Evolutionary conservation across 2,329 filamentous ascomycete genomes (phyloP).

Genomic region (Trichocomaceae sp.): DNA sequence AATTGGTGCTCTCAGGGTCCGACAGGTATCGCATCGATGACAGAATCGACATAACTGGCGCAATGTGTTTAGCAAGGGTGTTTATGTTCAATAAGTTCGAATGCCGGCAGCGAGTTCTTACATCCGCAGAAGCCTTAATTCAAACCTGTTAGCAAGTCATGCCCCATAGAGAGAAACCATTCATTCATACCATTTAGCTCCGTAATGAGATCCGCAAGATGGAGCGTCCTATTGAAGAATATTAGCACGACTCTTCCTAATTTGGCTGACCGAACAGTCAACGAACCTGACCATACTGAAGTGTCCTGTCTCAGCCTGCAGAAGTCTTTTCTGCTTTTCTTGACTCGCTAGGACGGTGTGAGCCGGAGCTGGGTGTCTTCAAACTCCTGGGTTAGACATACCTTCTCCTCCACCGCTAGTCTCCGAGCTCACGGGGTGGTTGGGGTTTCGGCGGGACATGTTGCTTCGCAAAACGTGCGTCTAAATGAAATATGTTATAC

Average conservation of each 20-base stretch:
- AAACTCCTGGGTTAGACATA: conserved; percentile 19
- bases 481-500: background rate
- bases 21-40: conserved; percentile 88
- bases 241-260: conserved; percentile 12
- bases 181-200: conserved; percentile 41
- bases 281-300: conserved; percentile 46
- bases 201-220: conserved; percentile 46
- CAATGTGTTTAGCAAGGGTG: background rate
- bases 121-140: conserved; percentile 44
- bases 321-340: conserved; percentile 45
- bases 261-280: background rate
- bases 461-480: conserved; percentile 12
- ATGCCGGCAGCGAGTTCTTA: conserved; percentile 21
- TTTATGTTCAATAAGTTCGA: background rate
- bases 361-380: conserved; percentile 14
- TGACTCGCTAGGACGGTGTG: conserved; percentile 29
- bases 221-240: conserved; percentile 34
- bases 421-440: conserved; percentile 28
- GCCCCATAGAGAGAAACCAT: background rate
- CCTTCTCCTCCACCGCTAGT: conserved; percentile 16
- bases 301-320: conserved; percentile 43
- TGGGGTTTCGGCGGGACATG: conserved; percentile 34
- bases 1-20: conserved; percentile 56
- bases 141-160: conserved; percentile 16
- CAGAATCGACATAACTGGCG: conserved; percentile 80